Base-by-base conservation (phyloP, 805 yeast genomes). In the Kodamaea leandrae region DNA sequence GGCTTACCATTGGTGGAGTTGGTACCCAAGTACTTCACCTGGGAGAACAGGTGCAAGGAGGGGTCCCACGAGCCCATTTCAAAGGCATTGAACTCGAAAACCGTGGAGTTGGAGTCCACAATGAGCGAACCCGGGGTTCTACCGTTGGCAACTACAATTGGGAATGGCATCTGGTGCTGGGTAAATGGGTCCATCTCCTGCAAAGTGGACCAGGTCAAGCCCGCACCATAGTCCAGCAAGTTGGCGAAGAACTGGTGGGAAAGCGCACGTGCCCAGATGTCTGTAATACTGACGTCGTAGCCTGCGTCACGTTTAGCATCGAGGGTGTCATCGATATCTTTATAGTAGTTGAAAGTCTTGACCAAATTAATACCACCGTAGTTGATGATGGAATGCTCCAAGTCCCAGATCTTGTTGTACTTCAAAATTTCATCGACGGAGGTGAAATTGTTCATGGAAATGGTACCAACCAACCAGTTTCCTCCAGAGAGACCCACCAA, bases 341-440 rank as follows among this genome's bases (percentile, higher is more conserved):
- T 51, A 43, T 64, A 68, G 52, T 60, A 62, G 56, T 83, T 86
- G 52, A 67, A 82, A 10, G 95, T 90, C 37, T 72, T 74, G 49
- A 78, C 60, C 49, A 80, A 78, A 47, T 81, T 77, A 39, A 72
- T 39, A 81, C 76, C 47, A 76, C 82, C 51, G 75, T 66, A 50
- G 82, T 79, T 41, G 84, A 95, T 67, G 76, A 84, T 41, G 84
- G 95, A 84, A 78, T 83, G 55, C 29, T 53, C 55, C 41, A 68
- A 55, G 48, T 67, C 61, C 74, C 74, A 68, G 39, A 68, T 54
- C 8, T 49, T 39, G 14, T 49, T 48, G 18, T 55, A 54, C 23
- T 54, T 51, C 6, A 63, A 24, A 32, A 68, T 60, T 2, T 58
- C 55, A 35, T 74, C 68, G 40, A 78, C 80, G 47, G 75, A 68